phyloP scores from a whole-genome alignment of 2,329 filamentous ascomycete species.

The Claviceps paspali region DNA sequence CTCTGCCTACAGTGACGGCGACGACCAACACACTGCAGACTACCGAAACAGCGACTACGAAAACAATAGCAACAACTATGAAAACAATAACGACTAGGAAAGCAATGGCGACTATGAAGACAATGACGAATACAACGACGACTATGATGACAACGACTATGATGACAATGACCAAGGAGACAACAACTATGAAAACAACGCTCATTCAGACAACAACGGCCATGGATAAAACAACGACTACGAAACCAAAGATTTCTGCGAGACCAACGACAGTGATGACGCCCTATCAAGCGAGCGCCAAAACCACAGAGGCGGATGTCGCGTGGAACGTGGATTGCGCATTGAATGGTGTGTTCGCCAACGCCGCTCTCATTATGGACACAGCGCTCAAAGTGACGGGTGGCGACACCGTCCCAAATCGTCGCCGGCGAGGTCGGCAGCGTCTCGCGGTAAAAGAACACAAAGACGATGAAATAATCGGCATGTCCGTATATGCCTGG shows the following conservation, averaged over 20 bases:
- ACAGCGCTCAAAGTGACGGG: neutral
- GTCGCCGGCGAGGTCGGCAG: neutral
- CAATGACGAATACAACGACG: neutral
- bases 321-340: slow-evolving; percentile 2
- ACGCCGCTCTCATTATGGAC: slow-evolving; percentile 2
- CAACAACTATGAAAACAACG: neutral
- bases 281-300: neutral
- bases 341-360: neutral
- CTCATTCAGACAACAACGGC: neutral
- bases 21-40: neutral
- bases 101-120: neutral
- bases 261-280: slow-evolving; percentile 1
- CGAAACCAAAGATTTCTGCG: neutral
- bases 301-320: neutral
- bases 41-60: neutral
- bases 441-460: neutral
- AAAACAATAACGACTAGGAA: neutral
- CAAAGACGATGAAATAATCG: neutral
- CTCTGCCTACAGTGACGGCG: neutral
- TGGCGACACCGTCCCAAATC: neutral
- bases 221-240: neutral
- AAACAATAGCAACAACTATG: neutral
- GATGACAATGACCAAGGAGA: too few species aligned
- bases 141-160: neutral
- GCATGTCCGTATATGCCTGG: slow-evolving; percentile 5